Conservation (phyloP, 306 rosid species). For the Fagus sylvatica region DNA sequence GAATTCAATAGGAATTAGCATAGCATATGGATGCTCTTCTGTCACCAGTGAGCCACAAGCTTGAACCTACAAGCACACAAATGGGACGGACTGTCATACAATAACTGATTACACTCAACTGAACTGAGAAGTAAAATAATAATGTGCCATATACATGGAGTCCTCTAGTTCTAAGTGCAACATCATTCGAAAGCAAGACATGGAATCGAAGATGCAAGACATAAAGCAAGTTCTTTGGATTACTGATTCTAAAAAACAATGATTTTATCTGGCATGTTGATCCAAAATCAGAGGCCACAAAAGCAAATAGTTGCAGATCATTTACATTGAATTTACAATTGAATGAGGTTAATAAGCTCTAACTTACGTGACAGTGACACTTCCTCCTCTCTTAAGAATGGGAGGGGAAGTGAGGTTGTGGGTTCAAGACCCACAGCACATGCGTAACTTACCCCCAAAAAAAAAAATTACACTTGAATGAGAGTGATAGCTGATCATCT, state of each 20-base stretch:
- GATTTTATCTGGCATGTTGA: not conserved
- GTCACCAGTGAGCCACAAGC: constrained; percentile 86
- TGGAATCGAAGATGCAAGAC: not conserved
- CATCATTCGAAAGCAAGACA: not conserved
- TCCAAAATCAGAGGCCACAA: not conserved
- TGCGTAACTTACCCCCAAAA: too few species aligned
- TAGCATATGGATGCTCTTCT: constrained; percentile 81
- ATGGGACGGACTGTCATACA: not conserved
- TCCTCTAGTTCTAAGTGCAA: not conserved
- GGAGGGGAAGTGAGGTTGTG: too few species aligned
- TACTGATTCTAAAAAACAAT: not conserved
- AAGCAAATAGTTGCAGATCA: not conserved
- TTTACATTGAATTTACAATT: not conserved
- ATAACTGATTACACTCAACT: not conserved
- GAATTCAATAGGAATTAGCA: constrained; percentile 69
- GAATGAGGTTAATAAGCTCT: too few species aligned
- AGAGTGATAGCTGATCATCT: not conserved
- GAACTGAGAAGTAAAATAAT: not conserved
- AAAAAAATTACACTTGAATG: not conserved
- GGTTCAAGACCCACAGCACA: too few species aligned
- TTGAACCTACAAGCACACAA: constrained; percentile 51
- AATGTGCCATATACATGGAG: not conserved
- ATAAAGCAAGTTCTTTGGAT: not conserved
- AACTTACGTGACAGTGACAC: too few species aligned
- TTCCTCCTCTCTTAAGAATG: too few species aligned